Evolutionary conservation across 106 monocot species (phyloP).

Genomic region (Dactylorhiza incarnata): DNA sequence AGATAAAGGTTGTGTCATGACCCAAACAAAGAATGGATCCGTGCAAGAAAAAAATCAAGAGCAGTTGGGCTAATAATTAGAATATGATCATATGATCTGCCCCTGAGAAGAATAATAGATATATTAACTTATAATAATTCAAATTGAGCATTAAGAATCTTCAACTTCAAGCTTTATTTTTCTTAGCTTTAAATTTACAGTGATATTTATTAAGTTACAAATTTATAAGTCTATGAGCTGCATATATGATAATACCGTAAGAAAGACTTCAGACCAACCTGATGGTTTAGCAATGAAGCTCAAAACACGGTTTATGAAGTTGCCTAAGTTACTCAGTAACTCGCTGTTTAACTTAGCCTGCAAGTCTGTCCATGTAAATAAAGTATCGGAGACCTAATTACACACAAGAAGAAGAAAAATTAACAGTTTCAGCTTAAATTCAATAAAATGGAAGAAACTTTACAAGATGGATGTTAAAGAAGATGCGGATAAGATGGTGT

Average conservation of each 20-base stretch:
- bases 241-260: background rate
- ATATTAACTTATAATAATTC: background rate
- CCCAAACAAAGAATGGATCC: background rate
- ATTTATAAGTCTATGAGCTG: background rate
- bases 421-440: background rate
- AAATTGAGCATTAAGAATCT: background rate
- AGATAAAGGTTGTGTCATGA: background rate
- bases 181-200: too few relatives aligned
- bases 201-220: background rate
- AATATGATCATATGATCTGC: too few relatives aligned
- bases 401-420: background rate
- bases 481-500: background rate
- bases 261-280: conserved; percentile 35
- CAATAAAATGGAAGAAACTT: background rate
- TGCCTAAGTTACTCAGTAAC: conserved; percentile 81
- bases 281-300: conserved; percentile 86
- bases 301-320: conserved; percentile 87
- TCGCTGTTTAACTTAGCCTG: conserved; percentile 94
- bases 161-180: background rate
- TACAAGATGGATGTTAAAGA: background rate
- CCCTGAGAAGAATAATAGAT: background rate
- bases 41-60: too few relatives aligned
- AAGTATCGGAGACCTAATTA: conserved; percentile 86
- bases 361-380: conserved; percentile 93
- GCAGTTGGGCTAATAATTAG: too few relatives aligned